phyloP scores from a whole-genome alignment of 2,329 filamentous ascomycete species.

The Xylaria sp. region DNA sequence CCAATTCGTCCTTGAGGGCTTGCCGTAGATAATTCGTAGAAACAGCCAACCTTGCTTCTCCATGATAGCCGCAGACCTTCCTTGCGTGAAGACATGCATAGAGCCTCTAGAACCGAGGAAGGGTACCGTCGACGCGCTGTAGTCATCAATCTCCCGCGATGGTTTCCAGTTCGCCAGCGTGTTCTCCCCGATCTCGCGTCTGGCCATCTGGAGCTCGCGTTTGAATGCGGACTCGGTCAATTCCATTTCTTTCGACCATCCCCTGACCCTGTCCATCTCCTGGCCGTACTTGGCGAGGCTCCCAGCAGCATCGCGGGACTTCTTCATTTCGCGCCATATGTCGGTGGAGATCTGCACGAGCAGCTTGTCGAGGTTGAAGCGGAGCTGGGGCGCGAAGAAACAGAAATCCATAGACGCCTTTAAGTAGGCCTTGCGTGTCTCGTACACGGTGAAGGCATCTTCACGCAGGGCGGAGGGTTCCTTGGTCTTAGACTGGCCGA shows the following conservation, averaged over 20 bases:
- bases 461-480: slow-evolving; percentile 91
- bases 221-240: slow-evolving; percentile 85
- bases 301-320: slow-evolving; percentile 72
- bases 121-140: slow-evolving; percentile 88
- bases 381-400: slow-evolving; percentile 84
- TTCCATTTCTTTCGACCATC: slow-evolving; percentile 96
- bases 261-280: slow-evolving; percentile 91
- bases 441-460: slow-evolving; percentile 95
- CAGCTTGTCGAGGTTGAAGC: slow-evolving; percentile 84
- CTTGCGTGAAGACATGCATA: slow-evolving; percentile 68
- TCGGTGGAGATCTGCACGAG: slow-evolving; percentile 87
- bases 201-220: slow-evolving; percentile 80
- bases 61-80: slow-evolving; percentile 61
- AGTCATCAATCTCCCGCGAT: slow-evolving; percentile 92
- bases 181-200: slow-evolving; percentile 83
- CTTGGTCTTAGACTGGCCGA: slow-evolving; percentile 89
- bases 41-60: slow-evolving; percentile 98
- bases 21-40: slow-evolving; percentile 81
- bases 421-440: slow-evolving; percentile 89
- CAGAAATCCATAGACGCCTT: slow-evolving; percentile 95
- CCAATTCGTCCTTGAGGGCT: slow-evolving; percentile 91
- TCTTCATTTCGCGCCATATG: slow-evolving; percentile 87
- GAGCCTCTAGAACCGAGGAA: slow-evolving; percentile 80
- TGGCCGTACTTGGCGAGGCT: slow-evolving; percentile 74
- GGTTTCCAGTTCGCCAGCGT: slow-evolving; percentile 79